phyloP scores from a whole-genome alignment of 1,139 yeast genomes.

The Pneumocystis oryctolagi region DNA sequence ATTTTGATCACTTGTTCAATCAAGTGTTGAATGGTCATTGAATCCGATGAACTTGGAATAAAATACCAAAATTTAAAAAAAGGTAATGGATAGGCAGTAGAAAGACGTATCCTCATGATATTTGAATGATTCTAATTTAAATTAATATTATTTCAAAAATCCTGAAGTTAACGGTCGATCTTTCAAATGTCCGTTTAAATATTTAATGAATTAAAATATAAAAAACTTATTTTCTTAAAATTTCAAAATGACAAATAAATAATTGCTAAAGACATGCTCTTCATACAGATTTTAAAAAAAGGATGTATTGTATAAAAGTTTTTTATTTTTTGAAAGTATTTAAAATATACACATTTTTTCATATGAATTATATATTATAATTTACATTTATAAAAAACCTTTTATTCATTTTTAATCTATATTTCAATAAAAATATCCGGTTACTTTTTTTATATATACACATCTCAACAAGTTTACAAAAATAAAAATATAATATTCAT shows the following conservation, averaged over 20 bases:
- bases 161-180: neutral
- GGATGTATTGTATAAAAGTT: too few relatives aligned
- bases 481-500: too few relatives aligned
- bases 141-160: neutral
- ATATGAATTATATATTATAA: too few relatives aligned
- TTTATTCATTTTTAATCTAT: too few relatives aligned
- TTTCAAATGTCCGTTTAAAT: neutral
- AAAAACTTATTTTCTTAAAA: neutral
- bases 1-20: neutral
- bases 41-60: neutral
- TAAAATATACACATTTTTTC: too few relatives aligned
- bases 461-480: neutral
- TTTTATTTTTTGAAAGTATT: too few relatives aligned
- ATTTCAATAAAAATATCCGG: neutral
- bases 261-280: too few relatives aligned
- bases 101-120: neutral
- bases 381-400: too few relatives aligned
- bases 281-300: too few relatives aligned
- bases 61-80: neutral
- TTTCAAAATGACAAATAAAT: too few relatives aligned
- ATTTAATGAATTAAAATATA: neutral
- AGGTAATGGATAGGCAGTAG: neutral
- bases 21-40: neutral
- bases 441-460: neutral
- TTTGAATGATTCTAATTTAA: neutral